These are phyloP conservation scores for Dictyostelium purpureum DNA, from an alignment of 78 protist genomes.

Conservation along the genomic window DNA sequence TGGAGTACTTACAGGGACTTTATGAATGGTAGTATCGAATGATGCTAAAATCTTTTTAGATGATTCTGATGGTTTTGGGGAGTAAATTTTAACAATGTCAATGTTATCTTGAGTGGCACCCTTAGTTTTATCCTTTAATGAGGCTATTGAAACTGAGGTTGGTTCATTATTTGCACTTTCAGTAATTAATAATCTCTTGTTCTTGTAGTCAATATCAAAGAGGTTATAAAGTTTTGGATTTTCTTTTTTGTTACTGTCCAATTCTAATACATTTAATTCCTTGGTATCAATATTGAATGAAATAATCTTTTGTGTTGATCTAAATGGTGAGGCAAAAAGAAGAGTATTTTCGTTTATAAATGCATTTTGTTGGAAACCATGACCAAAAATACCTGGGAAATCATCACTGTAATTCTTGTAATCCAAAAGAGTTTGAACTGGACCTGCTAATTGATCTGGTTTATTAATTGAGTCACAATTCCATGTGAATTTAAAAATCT, in stretches of 20 bases:
- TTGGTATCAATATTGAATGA: conserved; percentile 1
- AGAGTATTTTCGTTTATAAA: conserved; percentile 33
- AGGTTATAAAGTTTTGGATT: not conserved
- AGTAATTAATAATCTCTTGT: not conserved
- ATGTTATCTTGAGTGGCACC: not conserved
- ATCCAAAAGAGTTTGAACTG: not conserved
- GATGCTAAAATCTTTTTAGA: not conserved
- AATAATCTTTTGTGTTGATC: not conserved
- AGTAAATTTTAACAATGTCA: not conserved
- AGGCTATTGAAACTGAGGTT: not conserved
- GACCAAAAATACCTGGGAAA: conserved; percentile 44
- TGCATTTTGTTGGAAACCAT: conserved; percentile 25
- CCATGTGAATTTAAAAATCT: conserved; percentile 33
- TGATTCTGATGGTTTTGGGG: not conserved
- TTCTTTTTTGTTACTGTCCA: not conserved
- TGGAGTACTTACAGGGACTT: conserved; percentile 7
- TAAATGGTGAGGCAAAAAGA: not conserved
- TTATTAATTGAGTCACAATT: not conserved
- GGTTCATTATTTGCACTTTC: conserved; percentile 1
- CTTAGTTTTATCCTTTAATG: too few relatives aligned
- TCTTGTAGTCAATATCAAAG: not conserved
- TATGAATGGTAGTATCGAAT: not conserved
- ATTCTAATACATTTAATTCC: not conserved
- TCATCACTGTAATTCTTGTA: conserved; percentile 25
- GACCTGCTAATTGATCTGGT: not conserved